Conservation (phyloP, 352 stramenopile genomes). For the Globisporangium nagaii region DNA sequence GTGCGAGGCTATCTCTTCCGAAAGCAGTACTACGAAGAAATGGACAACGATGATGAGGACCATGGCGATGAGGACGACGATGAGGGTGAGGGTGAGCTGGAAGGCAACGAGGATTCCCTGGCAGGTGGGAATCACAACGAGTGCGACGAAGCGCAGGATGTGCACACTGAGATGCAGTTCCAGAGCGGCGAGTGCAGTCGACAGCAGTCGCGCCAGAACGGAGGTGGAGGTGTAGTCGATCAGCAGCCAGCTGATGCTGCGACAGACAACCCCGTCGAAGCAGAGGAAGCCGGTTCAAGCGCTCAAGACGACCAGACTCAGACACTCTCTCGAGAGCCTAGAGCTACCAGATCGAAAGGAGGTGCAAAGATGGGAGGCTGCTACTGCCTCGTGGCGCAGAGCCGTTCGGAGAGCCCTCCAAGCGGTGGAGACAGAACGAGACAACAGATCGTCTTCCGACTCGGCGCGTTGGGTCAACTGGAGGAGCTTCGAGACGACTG, state of each 20-base stretch:
- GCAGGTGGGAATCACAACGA: background rate
- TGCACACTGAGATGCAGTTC: slow-evolving; percentile 8
- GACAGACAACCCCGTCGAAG: too few relatives aligned
- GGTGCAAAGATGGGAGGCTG: background rate
- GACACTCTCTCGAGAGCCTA: too few relatives aligned
- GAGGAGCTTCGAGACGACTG: background rate
- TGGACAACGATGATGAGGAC: background rate
- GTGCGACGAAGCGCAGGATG: background rate
- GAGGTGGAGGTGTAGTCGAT: background rate
- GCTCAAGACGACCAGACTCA: too few relatives aligned
- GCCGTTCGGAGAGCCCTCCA: background rate
- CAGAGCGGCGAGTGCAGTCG: slow-evolving; percentile 1
- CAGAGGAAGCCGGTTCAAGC: background rate
- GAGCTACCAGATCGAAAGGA: background rate
- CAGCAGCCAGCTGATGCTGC: background rate
- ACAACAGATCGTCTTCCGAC: background rate
- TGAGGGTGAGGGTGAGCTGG: background rate
- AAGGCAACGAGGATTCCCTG: background rate
- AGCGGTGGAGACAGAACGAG: background rate
- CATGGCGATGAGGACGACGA: background rate
- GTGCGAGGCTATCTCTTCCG: slow-evolving; percentile 13
- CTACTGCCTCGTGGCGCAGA: background rate
- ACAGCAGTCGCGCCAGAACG: background rate
- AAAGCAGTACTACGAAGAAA: slow-evolving; percentile 8
- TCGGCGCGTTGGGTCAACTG: background rate